Evolutionary conservation across 768 basidiomycete species (phyloP).

Genomic region (Mycena albidolilacea): DNA sequence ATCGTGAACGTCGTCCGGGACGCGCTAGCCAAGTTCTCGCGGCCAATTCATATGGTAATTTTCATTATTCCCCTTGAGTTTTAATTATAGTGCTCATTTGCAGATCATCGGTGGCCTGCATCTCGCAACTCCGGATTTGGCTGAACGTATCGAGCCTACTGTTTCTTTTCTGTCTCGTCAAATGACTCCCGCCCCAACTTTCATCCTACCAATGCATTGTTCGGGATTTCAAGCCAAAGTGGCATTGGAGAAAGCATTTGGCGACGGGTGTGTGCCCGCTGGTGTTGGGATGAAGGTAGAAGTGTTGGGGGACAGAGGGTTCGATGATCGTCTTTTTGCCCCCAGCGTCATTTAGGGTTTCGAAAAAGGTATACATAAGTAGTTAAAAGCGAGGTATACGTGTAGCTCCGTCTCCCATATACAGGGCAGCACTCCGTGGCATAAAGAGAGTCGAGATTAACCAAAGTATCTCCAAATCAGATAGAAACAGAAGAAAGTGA

Average conservation of each 20-base stretch:
- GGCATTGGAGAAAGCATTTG: conserved; percentile 77
- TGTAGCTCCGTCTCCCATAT: not conserved
- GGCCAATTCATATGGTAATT: conserved; percentile 83
- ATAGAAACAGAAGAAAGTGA: conserved; percentile 95
- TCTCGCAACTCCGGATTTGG: conserved; percentile 80
- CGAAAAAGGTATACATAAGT: conserved; percentile 15
- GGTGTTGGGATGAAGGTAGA: conserved; percentile 81
- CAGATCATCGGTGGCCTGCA: conserved; percentile 89
- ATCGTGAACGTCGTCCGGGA: conserved; percentile 88
- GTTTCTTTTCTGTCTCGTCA: conserved; percentile 77
- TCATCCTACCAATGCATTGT: conserved; percentile 89
- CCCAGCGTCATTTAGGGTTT: conserved; percentile 44
- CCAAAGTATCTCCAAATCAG: conserved; percentile 94
- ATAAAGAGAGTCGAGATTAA: conserved; percentile 43
- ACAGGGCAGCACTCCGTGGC: not conserved
- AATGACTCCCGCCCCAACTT: conserved; percentile 74
- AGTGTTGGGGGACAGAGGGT: conserved; percentile 62
- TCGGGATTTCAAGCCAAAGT: conserved; percentile 85
- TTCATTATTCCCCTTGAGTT: not conserved
- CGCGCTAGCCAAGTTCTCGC: conserved; percentile 70
- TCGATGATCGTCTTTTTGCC: conserved; percentile 56
- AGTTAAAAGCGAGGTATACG: conserved; percentile 26
- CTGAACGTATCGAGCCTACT: conserved; percentile 75
- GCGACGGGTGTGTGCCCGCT: conserved; percentile 83
- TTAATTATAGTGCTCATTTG: conserved; percentile 5